Base-by-base conservation (phyloP, 1,284 basidiomycete species). In the Cryptococcus floricola region DNA sequence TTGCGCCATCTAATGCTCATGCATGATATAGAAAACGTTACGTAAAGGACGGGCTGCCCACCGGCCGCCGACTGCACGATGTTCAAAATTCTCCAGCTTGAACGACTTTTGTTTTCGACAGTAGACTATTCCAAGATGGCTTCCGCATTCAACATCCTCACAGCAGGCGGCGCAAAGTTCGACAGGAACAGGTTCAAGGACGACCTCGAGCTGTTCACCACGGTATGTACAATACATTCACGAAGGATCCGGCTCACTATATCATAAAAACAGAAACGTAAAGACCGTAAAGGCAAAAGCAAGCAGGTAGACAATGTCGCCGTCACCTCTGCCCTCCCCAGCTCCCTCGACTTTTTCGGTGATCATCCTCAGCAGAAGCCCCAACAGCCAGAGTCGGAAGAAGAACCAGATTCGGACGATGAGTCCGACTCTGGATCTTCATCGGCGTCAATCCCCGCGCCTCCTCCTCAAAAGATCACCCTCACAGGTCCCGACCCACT, bases 301-400 rank as follows among this genome's bases (percentile, higher is more conserved):
- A 66, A 65, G 54, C 49, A n/a, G 53, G 57, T 44, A 54, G 48
- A 16, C 38, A 50, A n/a, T 42, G 41, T 39, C 13, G 61, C 56
- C 62, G 5, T 39, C 8, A 14, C 45, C 5, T 39, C 61, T 55
- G 65, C 63, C 60, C 81, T 94, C 18, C 92, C 92, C 0, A 66
- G 80, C 2, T 88, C 88, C 61, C 81, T 95, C 4, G 89, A 96
- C 73, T 93, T 93, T 75, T 95, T 94, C 78, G 90, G 88, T 63
- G 90, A 90, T 63, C 85, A 86, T 48, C 51, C 28, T 42, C 73
- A 25, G 57, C 50, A 67, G 74, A 67, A 41, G 87, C 87, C 42
- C 12, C 50, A 59, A 67, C 27, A 71, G 70, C 42, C 69, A 71
- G 25, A 65, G 66, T 4, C 71, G n/a, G 60, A 65, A n/a, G 62